These are phyloP conservation scores for Domatiomyces globalis DNA, from an alignment of 2,329 filamentous ascomycete species.

Conservation along the genomic window DNA sequence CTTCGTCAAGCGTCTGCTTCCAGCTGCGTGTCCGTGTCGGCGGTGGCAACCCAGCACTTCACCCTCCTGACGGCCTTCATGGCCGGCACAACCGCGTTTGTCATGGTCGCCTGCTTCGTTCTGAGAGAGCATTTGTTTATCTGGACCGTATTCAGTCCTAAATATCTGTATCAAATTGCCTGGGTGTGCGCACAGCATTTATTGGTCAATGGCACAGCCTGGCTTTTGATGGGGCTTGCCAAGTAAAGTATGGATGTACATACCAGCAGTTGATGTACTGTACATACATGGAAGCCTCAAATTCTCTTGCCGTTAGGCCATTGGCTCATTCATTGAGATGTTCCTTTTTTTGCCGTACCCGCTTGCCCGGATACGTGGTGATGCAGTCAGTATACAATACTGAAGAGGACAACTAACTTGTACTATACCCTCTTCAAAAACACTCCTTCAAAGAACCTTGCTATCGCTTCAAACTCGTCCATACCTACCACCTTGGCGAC, in stretches of 20 bases:
- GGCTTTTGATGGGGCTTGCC: neutral
- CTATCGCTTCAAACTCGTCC: conserved; percentile 22
- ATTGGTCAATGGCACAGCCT: conserved; percentile 44
- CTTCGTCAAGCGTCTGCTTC: neutral
- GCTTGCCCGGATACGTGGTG: too few species aligned
- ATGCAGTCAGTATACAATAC: too few species aligned
- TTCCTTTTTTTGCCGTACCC: too few species aligned
- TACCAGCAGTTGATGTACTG: neutral
- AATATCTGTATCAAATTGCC: conserved; percentile 81
- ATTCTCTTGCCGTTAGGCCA: too few species aligned
- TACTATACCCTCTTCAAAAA: neutral
- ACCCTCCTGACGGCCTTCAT: conserved; percentile 42
- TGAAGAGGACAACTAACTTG: neutral
- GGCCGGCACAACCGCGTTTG: conserved; percentile 29
- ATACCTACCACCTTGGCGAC: conserved; percentile 27
- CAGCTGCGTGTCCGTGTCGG: neutral
- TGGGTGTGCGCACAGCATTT: conserved; percentile 79
- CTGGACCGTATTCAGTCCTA: conserved; percentile 97
- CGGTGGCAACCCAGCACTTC: conserved; percentile 31
- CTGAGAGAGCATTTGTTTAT: conserved; percentile 87
- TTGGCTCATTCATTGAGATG: too few species aligned
- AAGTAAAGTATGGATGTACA: neutral
- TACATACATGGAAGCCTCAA: neutral
- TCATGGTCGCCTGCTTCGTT: conserved; percentile 79
- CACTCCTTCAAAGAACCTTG: conserved; percentile 23